phyloP scores from a whole-genome alignment of 148 eudicot species.

The Euryodendron excelsum region DNA sequence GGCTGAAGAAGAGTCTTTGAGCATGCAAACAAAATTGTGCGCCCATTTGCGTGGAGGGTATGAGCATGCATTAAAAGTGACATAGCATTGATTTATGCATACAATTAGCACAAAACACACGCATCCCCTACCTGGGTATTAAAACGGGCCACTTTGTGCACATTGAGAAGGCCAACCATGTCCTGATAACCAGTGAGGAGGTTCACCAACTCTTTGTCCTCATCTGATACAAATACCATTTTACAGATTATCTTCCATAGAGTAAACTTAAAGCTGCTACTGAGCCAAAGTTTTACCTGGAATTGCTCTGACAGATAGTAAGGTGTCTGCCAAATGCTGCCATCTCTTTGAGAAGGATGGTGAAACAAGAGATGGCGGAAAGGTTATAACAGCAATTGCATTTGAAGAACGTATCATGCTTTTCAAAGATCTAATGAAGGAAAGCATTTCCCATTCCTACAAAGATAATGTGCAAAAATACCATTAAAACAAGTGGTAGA shows the following conservation, averaged over 20 bases:
- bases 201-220: slow-evolving; percentile 84
- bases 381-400: slow-evolving; percentile 78
- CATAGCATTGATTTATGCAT: not conserved
- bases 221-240: slow-evolving; percentile 44
- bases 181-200: slow-evolving; percentile 92
- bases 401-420: slow-evolving; percentile 67
- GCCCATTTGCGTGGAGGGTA: no score
- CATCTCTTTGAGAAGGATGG: slow-evolving; percentile 73
- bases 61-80: no score
- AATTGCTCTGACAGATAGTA: slow-evolving; percentile 84
- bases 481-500: not conserved
- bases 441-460: slow-evolving; percentile 93
- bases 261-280: not conserved
- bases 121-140: slow-evolving; percentile 65
- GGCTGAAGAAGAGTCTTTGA: not conserved
- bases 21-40: not conserved
- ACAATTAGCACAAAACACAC: not conserved
- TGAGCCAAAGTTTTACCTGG: slow-evolving; percentile 49
- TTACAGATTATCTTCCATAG: slow-evolving; percentile 9
- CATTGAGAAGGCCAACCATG: slow-evolving; percentile 88
- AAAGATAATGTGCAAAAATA: not conserved
- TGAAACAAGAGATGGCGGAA: slow-evolving; percentile 74
- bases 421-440: slow-evolving; percentile 79
- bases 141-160: slow-evolving; percentile 84
- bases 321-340: slow-evolving; percentile 97